phyloP scores from a whole-genome alignment of 164 flowering plant species.

The Berberis thunbergii region DNA sequence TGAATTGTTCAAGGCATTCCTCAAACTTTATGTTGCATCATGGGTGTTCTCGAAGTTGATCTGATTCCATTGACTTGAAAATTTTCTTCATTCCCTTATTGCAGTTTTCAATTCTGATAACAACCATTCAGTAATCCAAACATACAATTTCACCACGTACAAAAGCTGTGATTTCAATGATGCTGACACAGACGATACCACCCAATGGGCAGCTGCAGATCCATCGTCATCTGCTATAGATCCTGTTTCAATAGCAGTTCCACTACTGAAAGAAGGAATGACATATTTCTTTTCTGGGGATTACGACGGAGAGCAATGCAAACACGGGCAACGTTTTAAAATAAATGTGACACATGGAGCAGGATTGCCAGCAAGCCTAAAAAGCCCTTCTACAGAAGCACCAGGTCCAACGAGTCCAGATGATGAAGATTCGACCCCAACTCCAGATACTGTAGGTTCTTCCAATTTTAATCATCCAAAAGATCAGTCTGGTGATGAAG shows the following conservation, averaged over 20 bases:
- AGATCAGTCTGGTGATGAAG: conserved; percentile 11
- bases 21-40: no score
- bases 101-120: conserved; percentile 90
- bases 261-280: conserved; percentile 58
- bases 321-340: conserved; percentile 60
- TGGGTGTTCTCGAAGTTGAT: no score
- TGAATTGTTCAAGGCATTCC: no score
- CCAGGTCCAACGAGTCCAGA: conserved; percentile 41
- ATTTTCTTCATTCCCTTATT: background rate
- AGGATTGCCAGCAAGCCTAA: conserved; percentile 58
- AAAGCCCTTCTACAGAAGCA: conserved; percentile 21
- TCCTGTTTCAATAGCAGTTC: conserved; percentile 43
- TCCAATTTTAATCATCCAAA: conserved; percentile 55
- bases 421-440: conserved; percentile 56
- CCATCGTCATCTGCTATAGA: conserved; percentile 43
- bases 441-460: conserved; percentile 61
- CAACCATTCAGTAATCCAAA: conserved; percentile 79
- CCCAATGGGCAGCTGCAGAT: conserved; percentile 44
- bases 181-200: conserved; percentile 49
- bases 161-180: conserved; percentile 48
- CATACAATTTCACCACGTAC: conserved; percentile 73
- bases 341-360: conserved; percentile 72
- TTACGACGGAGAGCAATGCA: conserved; percentile 89
- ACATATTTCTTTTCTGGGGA: conserved; percentile 76
- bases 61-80: no score